phyloP scores from a whole-genome alignment of 2,329 filamentous ascomycete genomes.

The Microcera coccophila region DNA sequence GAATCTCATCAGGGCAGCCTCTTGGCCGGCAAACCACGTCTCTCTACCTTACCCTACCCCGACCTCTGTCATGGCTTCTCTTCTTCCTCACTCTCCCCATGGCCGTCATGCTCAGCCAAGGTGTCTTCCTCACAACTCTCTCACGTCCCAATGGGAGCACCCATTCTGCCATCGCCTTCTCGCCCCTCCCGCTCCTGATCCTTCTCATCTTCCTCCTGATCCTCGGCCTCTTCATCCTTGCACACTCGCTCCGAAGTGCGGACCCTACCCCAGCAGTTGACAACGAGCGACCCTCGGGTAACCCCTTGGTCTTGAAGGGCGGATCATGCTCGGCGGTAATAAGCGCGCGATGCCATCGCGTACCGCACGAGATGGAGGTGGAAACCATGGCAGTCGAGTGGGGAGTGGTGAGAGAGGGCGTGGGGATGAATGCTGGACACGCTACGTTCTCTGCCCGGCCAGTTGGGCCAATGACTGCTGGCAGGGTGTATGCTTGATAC shows the following conservation, averaged over 20 bases:
- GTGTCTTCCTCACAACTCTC: conserved; percentile 37
- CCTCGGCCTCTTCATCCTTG: conserved; percentile 33
- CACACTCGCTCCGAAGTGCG: conserved; percentile 40
- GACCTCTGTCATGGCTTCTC: conserved; percentile 43
- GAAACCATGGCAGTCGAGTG: conserved; percentile 39
- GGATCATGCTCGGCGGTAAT: conserved; percentile 52
- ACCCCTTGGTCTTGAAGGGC: conserved; percentile 46
- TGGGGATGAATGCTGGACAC: conserved; percentile 38
- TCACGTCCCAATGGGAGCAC: conserved; percentile 21
- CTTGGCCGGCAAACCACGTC: conserved; percentile 44
- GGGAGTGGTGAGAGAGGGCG: conserved; percentile 43
- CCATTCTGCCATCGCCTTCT: conserved; percentile 38
- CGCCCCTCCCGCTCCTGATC: conserved; percentile 40
- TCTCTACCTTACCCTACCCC: conserved; percentile 49
- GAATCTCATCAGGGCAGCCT: conserved; percentile 44
- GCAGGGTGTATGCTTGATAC: conserved; percentile 24
- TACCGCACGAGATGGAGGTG: conserved; percentile 30
- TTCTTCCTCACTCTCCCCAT: conserved; percentile 42
- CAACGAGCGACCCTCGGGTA: conserved; percentile 38
- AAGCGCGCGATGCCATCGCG: conserved; percentile 45
- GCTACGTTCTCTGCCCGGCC: conserved; percentile 41
- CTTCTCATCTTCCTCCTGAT: conserved; percentile 39
- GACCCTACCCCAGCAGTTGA: conserved; percentile 33
- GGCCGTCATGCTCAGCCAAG: conserved; percentile 45
- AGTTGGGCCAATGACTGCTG: conserved; percentile 25